phyloP scores from a whole-genome alignment of 2,329 filamentous ascomycete species.

The Volutella citrinella region DNA sequence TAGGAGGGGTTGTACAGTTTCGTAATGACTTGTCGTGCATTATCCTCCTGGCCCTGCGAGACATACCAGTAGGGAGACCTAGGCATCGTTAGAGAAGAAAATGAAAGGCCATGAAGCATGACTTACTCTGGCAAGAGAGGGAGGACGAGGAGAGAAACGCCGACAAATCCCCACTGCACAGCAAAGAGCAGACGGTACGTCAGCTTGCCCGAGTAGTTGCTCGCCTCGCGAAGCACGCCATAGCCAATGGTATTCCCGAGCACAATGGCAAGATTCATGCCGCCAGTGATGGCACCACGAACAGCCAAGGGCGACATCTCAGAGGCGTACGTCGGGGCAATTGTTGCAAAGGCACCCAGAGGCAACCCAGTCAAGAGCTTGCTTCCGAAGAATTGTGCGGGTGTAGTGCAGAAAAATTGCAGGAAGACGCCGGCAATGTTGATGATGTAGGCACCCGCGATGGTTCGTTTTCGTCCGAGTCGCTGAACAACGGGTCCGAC shows the following conservation, averaged over 20 bases:
- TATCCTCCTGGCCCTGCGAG: slow-evolving; percentile 23
- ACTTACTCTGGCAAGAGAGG: slow-evolving; percentile 28
- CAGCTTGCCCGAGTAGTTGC: slow-evolving; percentile 17
- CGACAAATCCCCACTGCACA: slow-evolving; percentile 29
- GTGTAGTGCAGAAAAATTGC: background rate
- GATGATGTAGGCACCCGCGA: background rate
- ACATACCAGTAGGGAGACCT: slow-evolving; percentile 30
- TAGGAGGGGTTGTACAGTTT: slow-evolving; percentile 24
- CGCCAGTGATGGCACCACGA: slow-evolving; percentile 19
- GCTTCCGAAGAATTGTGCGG: slow-evolving; percentile 1
- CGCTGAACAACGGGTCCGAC: background rate
- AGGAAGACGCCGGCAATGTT: slow-evolving; percentile 2
- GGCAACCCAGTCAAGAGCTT: slow-evolving; percentile 3
- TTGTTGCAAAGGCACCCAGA: slow-evolving; percentile 16
- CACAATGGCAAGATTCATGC: slow-evolving; percentile 21
- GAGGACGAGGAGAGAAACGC: slow-evolving; percentile 21
- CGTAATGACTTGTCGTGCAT: slow-evolving; percentile 27
- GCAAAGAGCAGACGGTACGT: slow-evolving; percentile 27
- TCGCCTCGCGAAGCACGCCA: slow-evolving; percentile 20
- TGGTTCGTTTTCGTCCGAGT: background rate
- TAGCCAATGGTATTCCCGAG: slow-evolving; percentile 17
- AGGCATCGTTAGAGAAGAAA: too few relatives aligned
- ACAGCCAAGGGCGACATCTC: slow-evolving; percentile 22
- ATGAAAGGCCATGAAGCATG: too few relatives aligned
- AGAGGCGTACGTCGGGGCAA: slow-evolving; percentile 17